A percentile compares a stretch with the other conserved stretches of the same genome.
Evolutionary conservation across 2,329 filamentous ascomycete genomes (phyloP).

Genomic region (Monosporascus cannonballus): DNA sequence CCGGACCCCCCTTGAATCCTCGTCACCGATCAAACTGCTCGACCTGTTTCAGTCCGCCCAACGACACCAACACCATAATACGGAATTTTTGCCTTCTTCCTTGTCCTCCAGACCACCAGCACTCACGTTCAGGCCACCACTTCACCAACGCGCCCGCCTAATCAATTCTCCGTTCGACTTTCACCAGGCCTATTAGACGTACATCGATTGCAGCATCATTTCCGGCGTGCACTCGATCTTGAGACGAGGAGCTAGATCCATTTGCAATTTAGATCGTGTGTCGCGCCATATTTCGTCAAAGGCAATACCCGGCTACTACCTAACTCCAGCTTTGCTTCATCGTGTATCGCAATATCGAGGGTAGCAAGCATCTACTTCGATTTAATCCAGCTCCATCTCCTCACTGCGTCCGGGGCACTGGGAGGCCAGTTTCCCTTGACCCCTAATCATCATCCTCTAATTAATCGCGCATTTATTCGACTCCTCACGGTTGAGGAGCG

Average conservation of each 20-base stretch:
- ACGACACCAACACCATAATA: conserved; percentile 14
- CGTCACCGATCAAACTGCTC: conserved; percentile 29
- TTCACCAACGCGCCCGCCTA: neutral
- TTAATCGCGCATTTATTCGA: neutral
- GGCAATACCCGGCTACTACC: too few species aligned
- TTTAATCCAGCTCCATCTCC: neutral
- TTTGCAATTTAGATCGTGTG: too few species aligned
- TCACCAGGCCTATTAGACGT: too few species aligned
- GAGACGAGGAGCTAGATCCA: too few species aligned
- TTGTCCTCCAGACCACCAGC: conserved; percentile 15
- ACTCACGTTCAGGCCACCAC: conserved; percentile 12
- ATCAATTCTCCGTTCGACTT: too few species aligned
- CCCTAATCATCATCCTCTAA: neutral
- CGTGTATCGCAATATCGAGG: too few species aligned
- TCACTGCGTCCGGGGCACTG: neutral
- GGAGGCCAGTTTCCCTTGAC: neutral
- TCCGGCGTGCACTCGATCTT: too few species aligned
- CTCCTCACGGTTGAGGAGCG: neutral
- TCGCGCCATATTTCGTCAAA: too few species aligned
- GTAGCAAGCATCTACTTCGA: too few species aligned
- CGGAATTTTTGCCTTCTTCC: conserved; percentile 9
- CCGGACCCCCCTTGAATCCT: conserved; percentile 20
- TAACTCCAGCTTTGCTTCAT: too few species aligned
- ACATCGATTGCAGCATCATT: too few species aligned
- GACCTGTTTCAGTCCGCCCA: conserved; percentile 29